Evolutionary conservation across 2,329 filamentous ascomycete species (phyloP).

Genomic region (Alternaria gansuensis): DNA sequence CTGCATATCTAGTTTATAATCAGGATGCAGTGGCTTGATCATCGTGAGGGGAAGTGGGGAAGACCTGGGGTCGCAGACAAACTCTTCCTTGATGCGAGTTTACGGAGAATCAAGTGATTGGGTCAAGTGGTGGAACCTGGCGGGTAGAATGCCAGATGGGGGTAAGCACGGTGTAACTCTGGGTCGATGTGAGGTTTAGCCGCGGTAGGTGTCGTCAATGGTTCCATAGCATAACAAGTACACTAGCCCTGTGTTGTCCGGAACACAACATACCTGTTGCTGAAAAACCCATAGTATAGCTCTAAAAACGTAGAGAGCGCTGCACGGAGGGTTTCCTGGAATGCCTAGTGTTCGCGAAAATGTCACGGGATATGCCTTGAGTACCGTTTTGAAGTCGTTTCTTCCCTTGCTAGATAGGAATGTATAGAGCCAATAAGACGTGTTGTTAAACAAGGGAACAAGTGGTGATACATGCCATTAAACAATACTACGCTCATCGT

Average conservation of each 20-base stretch:
- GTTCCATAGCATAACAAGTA: background rate
- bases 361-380: background rate
- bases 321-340: constrained; percentile 1
- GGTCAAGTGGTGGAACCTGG: background rate
- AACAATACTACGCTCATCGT: constrained; percentile 12
- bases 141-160: constrained; percentile 8
- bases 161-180: background rate
- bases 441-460: background rate
- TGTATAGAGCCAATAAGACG: background rate
- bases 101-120: constrained; percentile 24
- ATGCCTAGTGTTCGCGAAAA: background rate
- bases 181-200: constrained; percentile 9
- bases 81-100: constrained; percentile 7
- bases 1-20: constrained; percentile 14
- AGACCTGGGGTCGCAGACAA: constrained; percentile 22
- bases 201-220: constrained; percentile 8
- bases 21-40: constrained; percentile 5
- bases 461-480: constrained; percentile 11
- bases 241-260: background rate
- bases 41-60: constrained; percentile 32
- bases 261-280: constrained; percentile 8
- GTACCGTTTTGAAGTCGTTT: background rate
- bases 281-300: background rate
- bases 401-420: background rate
- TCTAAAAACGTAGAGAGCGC: background rate